Evolutionary conservation across 371 early-diverging fungal genomes (phyloP).

Genomic region (Apophysomyces sp.): DNA sequence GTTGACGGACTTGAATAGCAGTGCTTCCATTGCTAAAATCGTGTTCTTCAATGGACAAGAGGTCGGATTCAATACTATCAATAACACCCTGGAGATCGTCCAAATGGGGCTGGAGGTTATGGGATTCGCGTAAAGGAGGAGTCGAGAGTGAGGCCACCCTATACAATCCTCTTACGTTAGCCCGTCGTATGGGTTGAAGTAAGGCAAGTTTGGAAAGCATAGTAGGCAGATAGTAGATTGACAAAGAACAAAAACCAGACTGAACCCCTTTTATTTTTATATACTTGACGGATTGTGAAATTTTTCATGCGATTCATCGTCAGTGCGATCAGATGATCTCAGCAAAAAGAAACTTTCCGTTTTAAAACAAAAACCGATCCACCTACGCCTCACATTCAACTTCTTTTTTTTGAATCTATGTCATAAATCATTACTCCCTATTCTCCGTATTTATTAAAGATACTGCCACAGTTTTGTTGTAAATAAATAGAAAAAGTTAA

Average conservation of each 20-base stretch:
- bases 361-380: neutral
- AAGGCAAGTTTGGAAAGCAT: neutral
- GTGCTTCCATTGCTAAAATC: slow-evolving; percentile 3
- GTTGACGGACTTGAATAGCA: slow-evolving; percentile 6
- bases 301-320: neutral
- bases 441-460: too few relatives aligned
- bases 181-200: neutral
- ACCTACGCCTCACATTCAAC: too few relatives aligned
- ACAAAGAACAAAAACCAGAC: neutral
- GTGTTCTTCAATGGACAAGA: neutral
- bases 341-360: neutral
- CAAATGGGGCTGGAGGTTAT: neutral
- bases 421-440: too few relatives aligned
- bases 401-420: too few relatives aligned
- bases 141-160: neutral
- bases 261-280: neutral
- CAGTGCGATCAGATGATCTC: neutral
- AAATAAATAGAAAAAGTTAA: too few relatives aligned
- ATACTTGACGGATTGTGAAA: neutral
- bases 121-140: slow-evolving; percentile 6
- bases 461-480: too few relatives aligned
- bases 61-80: neutral
- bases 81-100: slow-evolving; percentile 1
- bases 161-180: slow-evolving; percentile 1
- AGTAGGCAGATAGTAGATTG: neutral